Conservation (phyloP, 2,329 filamentous ascomycete species). For the Sporothrix inflata region DNA sequence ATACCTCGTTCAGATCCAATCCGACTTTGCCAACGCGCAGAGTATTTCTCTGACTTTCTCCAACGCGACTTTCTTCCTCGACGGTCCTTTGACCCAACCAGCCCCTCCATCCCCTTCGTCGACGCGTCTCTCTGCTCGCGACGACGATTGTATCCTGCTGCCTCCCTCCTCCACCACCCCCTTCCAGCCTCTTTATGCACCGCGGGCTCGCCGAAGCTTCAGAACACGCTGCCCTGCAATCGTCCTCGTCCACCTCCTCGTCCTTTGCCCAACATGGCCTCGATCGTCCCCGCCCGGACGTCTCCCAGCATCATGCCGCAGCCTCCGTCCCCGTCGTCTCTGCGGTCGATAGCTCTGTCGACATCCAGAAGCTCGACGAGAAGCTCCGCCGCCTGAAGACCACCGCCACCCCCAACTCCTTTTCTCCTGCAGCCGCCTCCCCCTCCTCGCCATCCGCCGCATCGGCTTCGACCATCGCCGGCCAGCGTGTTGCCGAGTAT, state of each 20-base stretch:
- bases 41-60: not conserved
- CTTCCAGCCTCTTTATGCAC: slow-evolving; percentile 62
- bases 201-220: slow-evolving; percentile 56
- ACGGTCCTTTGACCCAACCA: not conserved
- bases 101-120: slow-evolving; percentile 14
- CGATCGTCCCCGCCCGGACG: slow-evolving; percentile 48
- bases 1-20: not conserved
- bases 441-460: not conserved
- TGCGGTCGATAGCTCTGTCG: slow-evolving; percentile 40
- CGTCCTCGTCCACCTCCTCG: slow-evolving; percentile 39
- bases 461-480: slow-evolving; percentile 42
- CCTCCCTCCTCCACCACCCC: not conserved
- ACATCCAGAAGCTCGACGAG: slow-evolving; percentile 52
- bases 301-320: slow-evolving; percentile 35
- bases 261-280: slow-evolving; percentile 61
- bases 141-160: slow-evolving; percentile 21
- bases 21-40: slow-evolving; percentile 5
- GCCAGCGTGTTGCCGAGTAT: slow-evolving; percentile 62
- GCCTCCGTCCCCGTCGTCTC: not conserved
- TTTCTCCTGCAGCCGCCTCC: not conserved
- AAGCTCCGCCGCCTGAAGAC: slow-evolving; percentile 58
- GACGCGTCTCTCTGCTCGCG: slow-evolving; percentile 28
- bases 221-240: slow-evolving; percentile 47
- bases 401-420: not conserved
- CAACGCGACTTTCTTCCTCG: not conserved